Percentiles rank a stretch among this genome's conserved stretches.
Conservation (phyloP, 2,329 filamentous ascomycete species). For the Coniochaeta hoffmannii region DNA sequence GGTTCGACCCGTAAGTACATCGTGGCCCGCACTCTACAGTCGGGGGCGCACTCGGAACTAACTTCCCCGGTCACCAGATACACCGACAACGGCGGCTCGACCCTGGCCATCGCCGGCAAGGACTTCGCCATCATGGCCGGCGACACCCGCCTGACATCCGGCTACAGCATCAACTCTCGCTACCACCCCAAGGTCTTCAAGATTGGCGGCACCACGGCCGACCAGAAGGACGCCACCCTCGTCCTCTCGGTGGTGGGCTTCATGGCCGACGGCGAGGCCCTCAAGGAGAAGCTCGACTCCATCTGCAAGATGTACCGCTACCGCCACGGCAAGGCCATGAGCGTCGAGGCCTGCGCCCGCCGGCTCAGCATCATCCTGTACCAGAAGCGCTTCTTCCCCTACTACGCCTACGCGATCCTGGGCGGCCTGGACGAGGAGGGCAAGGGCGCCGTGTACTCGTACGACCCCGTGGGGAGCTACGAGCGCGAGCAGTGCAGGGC, state of each 20-base stretch:
- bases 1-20: slow-evolving; percentile 77
- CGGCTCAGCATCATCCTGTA: slow-evolving; percentile 93
- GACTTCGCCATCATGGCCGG: slow-evolving; percentile 96
- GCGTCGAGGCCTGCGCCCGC: slow-evolving; percentile 88
- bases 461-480: slow-evolving; percentile 96
- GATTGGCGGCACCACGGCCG: slow-evolving; percentile 83
- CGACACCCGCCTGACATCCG: slow-evolving; percentile 90
- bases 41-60: neutral
- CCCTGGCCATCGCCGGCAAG: slow-evolving; percentile 85
- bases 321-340: slow-evolving; percentile 95
- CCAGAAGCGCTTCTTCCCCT: slow-evolving; percentile 97
- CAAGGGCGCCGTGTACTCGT: slow-evolving; percentile 89
- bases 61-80: slow-evolving; percentile 49
- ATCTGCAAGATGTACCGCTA: slow-evolving; percentile 99
- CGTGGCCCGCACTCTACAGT: neutral
- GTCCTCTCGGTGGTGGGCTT: slow-evolving; percentile 93
- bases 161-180: slow-evolving; percentile 98
- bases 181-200: slow-evolving; percentile 95
- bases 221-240: slow-evolving; percentile 78
- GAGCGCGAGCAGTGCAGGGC: slow-evolving; percentile 95
- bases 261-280: slow-evolving; percentile 85
- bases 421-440: slow-evolving; percentile 93
- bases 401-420: slow-evolving; percentile 93
- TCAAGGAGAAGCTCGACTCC: slow-evolving; percentile 89
- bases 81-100: slow-evolving; percentile 96